Evolutionary conservation across 176 grass and related monocot species (phyloP).

Genomic region (Cocos nucifera): DNA sequence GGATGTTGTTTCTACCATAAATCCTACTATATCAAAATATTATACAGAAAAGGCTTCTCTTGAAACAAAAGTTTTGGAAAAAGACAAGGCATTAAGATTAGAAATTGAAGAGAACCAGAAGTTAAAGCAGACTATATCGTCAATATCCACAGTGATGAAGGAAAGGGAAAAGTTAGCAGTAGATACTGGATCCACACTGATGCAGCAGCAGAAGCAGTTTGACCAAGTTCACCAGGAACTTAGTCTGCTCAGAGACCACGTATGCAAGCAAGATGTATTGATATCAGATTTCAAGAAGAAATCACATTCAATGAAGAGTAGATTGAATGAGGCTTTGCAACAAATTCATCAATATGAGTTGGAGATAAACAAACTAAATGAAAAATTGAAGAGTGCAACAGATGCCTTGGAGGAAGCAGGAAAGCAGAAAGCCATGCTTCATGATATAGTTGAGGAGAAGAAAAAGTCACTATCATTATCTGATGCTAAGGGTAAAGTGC

Average conservation of each 20-base stretch:
- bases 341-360: slow-evolving; percentile 41
- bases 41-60: slow-evolving; percentile 32
- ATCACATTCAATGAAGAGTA: slow-evolving; percentile 39
- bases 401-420: slow-evolving; percentile 44
- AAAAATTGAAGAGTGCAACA: slow-evolving; percentile 31
- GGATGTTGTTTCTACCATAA: slow-evolving; percentile 4
- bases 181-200: slow-evolving; percentile 41
- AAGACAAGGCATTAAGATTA: slow-evolving; percentile 29
- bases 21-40: slow-evolving; percentile 23
- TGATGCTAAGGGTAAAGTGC: slow-evolving; percentile 12
- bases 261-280: slow-evolving; percentile 38
- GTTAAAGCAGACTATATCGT: slow-evolving; percentile 29
- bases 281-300: slow-evolving; percentile 50
- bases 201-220: slow-evolving; percentile 60
- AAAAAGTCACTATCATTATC: slow-evolving; percentile 27
- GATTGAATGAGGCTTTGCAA: slow-evolving; percentile 50
- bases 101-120: slow-evolving; percentile 52
- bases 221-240: slow-evolving; percentile 47
- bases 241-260: slow-evolving; percentile 48
- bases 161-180: slow-evolving; percentile 51
- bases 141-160: slow-evolving; percentile 13
- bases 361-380: slow-evolving; percentile 37
- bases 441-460: slow-evolving; percentile 39
- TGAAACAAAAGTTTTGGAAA: slow-evolving; percentile 31
- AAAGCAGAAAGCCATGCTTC: slow-evolving; percentile 45